Conservation (phyloP, 192 early-diverging fungal species). For the Coemansia erecta region DNA sequence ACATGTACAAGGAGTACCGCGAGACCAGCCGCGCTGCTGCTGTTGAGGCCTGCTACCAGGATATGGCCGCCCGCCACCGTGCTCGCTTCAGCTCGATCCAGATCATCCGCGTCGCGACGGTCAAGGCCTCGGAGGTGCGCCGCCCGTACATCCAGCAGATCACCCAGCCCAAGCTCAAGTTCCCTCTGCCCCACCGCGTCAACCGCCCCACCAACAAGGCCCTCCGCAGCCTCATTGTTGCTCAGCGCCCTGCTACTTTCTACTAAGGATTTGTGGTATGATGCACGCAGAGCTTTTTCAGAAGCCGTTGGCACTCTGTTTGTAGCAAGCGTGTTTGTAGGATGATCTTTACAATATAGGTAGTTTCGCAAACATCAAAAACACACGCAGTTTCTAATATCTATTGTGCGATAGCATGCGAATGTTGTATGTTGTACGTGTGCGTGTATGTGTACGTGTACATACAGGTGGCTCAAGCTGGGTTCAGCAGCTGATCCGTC, state of each 20-base stretch:
- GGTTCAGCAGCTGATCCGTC: no score
- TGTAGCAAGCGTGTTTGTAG: background rate
- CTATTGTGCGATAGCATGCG: no score
- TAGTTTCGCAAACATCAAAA: background rate
- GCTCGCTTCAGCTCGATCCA: constrained; percentile 97
- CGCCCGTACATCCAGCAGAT: constrained; percentile 99
- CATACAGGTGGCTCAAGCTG: no score
- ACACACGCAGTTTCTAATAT: no score
- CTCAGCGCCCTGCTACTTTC: constrained; percentile 91
- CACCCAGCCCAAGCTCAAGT: constrained; percentile 83
- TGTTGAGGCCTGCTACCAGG: constrained; percentile 80
- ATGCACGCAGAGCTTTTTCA: background rate
- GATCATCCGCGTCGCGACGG: constrained; percentile 96
- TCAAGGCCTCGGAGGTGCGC: constrained; percentile 85
- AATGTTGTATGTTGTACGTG: no score
- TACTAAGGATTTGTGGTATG: constrained; percentile 38
- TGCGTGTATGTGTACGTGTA: no score
- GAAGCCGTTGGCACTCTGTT: background rate
- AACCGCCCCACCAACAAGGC: constrained; percentile 78
- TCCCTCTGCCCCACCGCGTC: constrained; percentile 98
- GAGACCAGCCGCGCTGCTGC: constrained; percentile 83
- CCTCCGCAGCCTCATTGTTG: constrained; percentile 82
- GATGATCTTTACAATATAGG: no score
- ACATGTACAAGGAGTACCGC: constrained; percentile 99
- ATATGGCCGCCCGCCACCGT: constrained; percentile 99